Percentiles rank a stretch among this genome's conserved stretches.
These are phyloP conservation scores for Trypanosoma scelopori DNA, from an alignment of 208 protist species.

Conservation along the genomic window DNA sequence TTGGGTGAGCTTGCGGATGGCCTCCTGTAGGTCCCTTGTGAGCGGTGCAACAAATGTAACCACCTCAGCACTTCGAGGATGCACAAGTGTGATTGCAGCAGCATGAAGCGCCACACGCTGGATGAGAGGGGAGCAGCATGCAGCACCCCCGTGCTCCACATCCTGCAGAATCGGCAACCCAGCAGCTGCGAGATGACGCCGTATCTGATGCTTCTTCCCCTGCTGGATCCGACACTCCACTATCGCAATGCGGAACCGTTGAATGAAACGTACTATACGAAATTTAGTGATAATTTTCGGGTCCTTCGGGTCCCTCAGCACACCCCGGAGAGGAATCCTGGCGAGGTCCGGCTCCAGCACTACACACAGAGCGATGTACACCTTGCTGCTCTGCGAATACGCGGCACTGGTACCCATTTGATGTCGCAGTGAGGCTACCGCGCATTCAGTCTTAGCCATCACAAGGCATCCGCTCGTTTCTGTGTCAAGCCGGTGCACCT, in stretches of 20 bases:
- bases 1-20: slow-evolving; percentile 26
- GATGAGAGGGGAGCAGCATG: slow-evolving; percentile 56
- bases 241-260: slow-evolving; percentile 40
- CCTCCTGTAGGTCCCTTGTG: slow-evolving; percentile 47
- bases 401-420: slow-evolving; percentile 77
- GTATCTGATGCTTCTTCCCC: slow-evolving; percentile 88
- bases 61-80: slow-evolving; percentile 47
- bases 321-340: slow-evolving; percentile 43
- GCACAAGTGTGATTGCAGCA: slow-evolving; percentile 53
- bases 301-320: slow-evolving; percentile 48
- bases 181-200: slow-evolving; percentile 66
- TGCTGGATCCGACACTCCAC: slow-evolving; percentile 82
- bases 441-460: slow-evolving; percentile 59
- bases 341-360: slow-evolving; percentile 66
- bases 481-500: slow-evolving; percentile 79
- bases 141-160: slow-evolving; percentile 76
- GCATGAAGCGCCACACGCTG: slow-evolving; percentile 77
- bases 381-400: slow-evolving; percentile 58
- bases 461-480: slow-evolving; percentile 79
- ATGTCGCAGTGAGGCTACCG: slow-evolving; percentile 64
- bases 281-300: slow-evolving; percentile 62
- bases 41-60: slow-evolving; percentile 49
- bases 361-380: slow-evolving; percentile 73
- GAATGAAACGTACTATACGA: slow-evolving; percentile 58
- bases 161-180: slow-evolving; percentile 80